Evolutionary conservation across 345 rosid genomes (phyloP), one percentile per base, ranked within the genome.

Genomic region (Euphorbia lathyris): DNA sequence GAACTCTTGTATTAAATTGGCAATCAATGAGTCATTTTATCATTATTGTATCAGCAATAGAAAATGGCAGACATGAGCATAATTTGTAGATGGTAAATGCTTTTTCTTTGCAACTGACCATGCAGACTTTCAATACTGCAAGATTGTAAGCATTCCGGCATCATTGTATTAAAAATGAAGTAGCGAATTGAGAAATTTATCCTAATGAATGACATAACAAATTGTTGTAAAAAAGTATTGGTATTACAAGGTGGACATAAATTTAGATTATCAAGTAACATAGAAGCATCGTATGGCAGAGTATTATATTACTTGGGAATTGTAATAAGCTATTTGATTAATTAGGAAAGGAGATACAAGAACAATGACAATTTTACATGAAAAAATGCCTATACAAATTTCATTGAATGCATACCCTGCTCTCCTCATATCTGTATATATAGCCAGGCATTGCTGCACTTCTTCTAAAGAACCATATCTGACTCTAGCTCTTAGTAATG

Each of bases 391-490:
- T 23, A 6, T 5, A 23, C 16, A 55, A 22, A 36, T 19, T 53
- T 52, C 62, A 56, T 38, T 8, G 58, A 22, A 48, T 52, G 58
- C 81, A 60, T 86, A 94, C 97, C 98, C 98, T 48, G 96, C 90
- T 82, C 81, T 94, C 69, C 96, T 77, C 98, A 91, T 88, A 64
- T 90, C 93, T 83, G 86, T 95, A 80, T 90, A 91, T 79, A 94
- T 77, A 58, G 93, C 87, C 65, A 91, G 84, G 83, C 95, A 94
- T 76, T 90, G 98, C 67, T 83, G 87, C 68, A 94, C 90, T 84
- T 94, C 96, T 70, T 75, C 77, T 73, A 88, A 82, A 74, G 97
- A 91, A 67, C 95, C 97, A 58, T 88, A 94, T 75, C 83, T 87
- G 75, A 85, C 83, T 43, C 89, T 89, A 52, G 95, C 97, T 77